Evolutionary conservation across 1,284 basidiomycete genomes (phyloP), one percentile per base, ranked within the genome.

Genomic region (Leccinum griseonigrum): DNA sequence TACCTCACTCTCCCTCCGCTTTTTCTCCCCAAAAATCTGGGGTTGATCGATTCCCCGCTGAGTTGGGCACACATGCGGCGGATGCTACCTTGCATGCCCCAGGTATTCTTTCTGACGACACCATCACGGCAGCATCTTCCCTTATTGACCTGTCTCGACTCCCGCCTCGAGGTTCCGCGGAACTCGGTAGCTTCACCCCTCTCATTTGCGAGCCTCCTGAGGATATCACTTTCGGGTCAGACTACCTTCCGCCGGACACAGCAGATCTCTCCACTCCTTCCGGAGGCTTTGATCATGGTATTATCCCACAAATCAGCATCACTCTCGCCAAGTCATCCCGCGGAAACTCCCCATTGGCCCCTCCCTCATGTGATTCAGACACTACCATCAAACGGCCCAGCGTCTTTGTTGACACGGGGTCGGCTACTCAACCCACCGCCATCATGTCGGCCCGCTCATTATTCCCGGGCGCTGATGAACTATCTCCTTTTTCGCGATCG

Each of bases 151-250:
- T 48, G 54, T 61, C 63, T 61, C 63, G 57, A 62, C 59, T 57
- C 16, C 22, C 62, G 28, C 62, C 62, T 61, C 67, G 56, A 63
- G 64, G 61, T 46, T 54, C 70, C 69, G 68, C 66, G 71, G 68
- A 63, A 71, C 60, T 63, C 71, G 66, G 72, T 26, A 63, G 34
- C 13, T 71, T 73, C 63, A 64, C 59, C 34, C 69, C 70, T 54
- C 56, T 71, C 43, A 67, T 71, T 57, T 71, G 72, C 60, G 71
- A 71, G 59, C 68, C 70, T 57, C 70, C 72, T 56, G 72, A 71
- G 55, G 71, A 73, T 57, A 66, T 73, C 54, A 54, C 57, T 56
- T 61, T 62, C 51, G 68, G 62, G 62, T 62, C 60, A 50, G 64
- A 64, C 38, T 60, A 61, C 48, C 54, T 63, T 60, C 63, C 59